Percentiles rank a stretch among this genome's conserved stretches.
phyloP scores from a whole-genome alignment of 2,329 filamentous ascomycete genomes.

The Trichophyton equinum region DNA sequence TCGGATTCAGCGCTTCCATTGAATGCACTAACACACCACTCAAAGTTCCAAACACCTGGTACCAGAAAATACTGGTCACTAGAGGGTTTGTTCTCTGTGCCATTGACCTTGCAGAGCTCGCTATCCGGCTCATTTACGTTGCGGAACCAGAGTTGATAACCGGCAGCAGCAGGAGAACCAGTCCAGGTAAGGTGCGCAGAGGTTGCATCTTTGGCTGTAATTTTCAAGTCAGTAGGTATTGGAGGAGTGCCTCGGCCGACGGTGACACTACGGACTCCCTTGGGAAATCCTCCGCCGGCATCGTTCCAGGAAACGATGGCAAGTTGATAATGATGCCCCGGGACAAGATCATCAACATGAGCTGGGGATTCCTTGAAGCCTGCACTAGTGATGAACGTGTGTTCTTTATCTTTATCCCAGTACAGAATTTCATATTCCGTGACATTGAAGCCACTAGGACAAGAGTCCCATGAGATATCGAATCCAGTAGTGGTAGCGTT shows the following conservation, averaged over 20 bases:
- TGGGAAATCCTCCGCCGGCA: not conserved
- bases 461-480: not conserved
- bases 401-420: not conserved
- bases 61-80: not conserved
- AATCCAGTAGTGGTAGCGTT: not conserved
- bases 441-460: not conserved
- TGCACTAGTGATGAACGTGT: not conserved
- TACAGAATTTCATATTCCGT: not conserved
- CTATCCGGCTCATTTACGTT: not conserved
- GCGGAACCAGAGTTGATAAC: not conserved
- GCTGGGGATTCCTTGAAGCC: constrained; percentile 1
- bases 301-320: not conserved
- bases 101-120: not conserved
- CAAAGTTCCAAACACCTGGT: constrained; percentile 1
- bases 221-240: not conserved
- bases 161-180: not conserved
- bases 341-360: not conserved
- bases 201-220: not conserved
- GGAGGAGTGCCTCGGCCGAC: not conserved
- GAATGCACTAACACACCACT: constrained; percentile 1
- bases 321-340: not conserved
- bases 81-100: not conserved
- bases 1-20: not conserved
- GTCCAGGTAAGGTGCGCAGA: not conserved
- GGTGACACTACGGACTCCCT: not conserved